A percentile compares a stretch with the other conserved stretches of the same genome.
Evolutionary conservation across 345 rosid genomes (phyloP).

Genomic region (Camelina laxa): DNA sequence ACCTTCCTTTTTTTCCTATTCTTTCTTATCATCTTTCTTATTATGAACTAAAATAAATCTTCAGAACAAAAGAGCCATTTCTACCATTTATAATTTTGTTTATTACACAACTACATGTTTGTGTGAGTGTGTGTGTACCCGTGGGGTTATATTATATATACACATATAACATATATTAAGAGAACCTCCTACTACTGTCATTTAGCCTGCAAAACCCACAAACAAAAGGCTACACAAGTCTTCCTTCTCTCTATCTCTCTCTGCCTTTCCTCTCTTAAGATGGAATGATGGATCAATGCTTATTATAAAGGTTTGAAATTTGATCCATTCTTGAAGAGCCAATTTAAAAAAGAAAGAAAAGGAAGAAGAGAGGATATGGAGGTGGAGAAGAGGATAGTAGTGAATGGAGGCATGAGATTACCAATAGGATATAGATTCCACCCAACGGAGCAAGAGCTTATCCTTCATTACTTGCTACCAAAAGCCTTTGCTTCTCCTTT

Average conservation of each 20-base stretch:
- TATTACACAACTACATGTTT: slow-evolving; percentile 12
- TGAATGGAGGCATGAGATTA: slow-evolving; percentile 56
- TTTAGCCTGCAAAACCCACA: slow-evolving; percentile 37
- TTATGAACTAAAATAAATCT: slow-evolving; percentile 37
- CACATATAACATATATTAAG: slow-evolving; percentile 15
- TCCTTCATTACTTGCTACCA: slow-evolving; percentile 77
- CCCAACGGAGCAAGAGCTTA: slow-evolving; percentile 88
- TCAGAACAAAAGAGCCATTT: slow-evolving; percentile 34
- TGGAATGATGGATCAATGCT: slow-evolving; percentile 36
- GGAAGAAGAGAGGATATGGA: slow-evolving; percentile 37
- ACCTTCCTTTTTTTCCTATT: slow-evolving; percentile 33
- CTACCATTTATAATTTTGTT: slow-evolving; percentile 23
- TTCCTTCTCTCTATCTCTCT: slow-evolving; percentile 12
- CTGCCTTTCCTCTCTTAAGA: slow-evolving; percentile 10
- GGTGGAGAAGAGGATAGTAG: slow-evolving; percentile 45
- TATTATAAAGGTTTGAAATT: slow-evolving; percentile 21
- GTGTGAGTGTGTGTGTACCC: slow-evolving; percentile 7
- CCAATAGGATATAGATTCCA: slow-evolving; percentile 85
- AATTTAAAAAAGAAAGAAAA: neutral
- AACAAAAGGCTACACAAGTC: slow-evolving; percentile 34
- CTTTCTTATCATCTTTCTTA: slow-evolving; percentile 33
- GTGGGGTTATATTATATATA: slow-evolving; percentile 30
- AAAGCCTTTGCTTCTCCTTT: slow-evolving; percentile 62
- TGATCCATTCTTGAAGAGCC: slow-evolving; percentile 7
- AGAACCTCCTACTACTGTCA: slow-evolving; percentile 38